Evolutionary conservation across 2,329 filamentous ascomycete species (phyloP).

Genomic region (Fusarium tupiense): DNA sequence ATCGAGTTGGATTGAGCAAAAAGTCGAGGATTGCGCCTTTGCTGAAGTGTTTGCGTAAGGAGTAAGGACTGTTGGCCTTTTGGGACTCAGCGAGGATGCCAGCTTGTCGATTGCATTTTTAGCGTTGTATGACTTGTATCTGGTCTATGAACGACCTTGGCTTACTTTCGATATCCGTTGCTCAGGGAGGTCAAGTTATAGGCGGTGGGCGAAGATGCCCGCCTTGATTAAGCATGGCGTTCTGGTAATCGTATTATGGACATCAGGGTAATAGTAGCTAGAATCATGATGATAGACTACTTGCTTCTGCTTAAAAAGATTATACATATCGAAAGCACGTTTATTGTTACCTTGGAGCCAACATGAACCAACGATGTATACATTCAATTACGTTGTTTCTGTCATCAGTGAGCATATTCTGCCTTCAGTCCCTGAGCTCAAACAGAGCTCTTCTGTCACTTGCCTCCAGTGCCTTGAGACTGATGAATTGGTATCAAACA

Average conservation of each 20-base stretch:
- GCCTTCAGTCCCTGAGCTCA: neutral
- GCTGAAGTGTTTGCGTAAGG: conserved; percentile 64
- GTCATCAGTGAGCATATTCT: neutral
- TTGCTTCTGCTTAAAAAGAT: neutral
- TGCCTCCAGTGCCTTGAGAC: neutral
- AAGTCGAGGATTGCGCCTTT: conserved; percentile 61
- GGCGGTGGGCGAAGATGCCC: neutral
- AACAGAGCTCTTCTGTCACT: neutral
- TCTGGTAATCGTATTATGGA: conserved; percentile 4
- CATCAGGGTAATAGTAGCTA: neutral
- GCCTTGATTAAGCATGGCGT: conserved; percentile 12
- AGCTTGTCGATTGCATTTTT: neutral
- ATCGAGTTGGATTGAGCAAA: conserved; percentile 63
- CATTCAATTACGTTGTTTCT: neutral
- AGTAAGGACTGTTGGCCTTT: conserved; percentile 45
- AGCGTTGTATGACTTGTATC: neutral
- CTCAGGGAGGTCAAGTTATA: neutral
- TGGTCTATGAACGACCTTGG: neutral
- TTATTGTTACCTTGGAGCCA: neutral
- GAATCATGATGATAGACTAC: neutral
- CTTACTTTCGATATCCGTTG: neutral
- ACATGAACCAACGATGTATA: neutral
- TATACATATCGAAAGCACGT: neutral
- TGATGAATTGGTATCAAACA: neutral
- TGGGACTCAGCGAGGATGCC: neutral